A percentile compares a stretch with the other conserved stretches of the same genome.
phyloP scores from a whole-genome alignment of 371 early-diverging fungal species.

The Haplosporangium sp. region DNA sequence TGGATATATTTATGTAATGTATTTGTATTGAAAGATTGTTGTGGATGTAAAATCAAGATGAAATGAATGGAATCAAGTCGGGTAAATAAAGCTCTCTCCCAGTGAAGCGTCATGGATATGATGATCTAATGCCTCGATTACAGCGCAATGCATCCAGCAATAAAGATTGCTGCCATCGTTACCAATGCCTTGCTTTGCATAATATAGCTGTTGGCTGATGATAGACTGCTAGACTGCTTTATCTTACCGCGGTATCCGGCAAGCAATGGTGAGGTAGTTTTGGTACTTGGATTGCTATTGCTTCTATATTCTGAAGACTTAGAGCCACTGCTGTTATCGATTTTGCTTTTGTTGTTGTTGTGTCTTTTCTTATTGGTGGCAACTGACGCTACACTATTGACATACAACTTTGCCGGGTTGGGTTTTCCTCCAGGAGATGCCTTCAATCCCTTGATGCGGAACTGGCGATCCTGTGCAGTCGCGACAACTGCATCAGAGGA shows the following conservation, averaged over 20 bases:
- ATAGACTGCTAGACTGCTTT: not conserved
- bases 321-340: not conserved
- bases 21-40: too few relatives aligned
- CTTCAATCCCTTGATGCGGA: conserved; percentile 36
- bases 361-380: not conserved
- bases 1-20: too few relatives aligned
- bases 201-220: not conserved
- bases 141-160: not conserved
- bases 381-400: conserved; percentile 21
- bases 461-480: conserved; percentile 43
- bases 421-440: conserved; percentile 32
- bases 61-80: too few relatives aligned
- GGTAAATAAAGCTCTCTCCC: too few relatives aligned
- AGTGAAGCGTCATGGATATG: too few relatives aligned
- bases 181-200: not conserved
- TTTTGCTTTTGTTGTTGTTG: not conserved
- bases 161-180: not conserved
- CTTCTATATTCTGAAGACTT: not conserved
- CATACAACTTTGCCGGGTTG: conserved; percentile 30
- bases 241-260: not conserved
- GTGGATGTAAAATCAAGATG: too few relatives aligned
- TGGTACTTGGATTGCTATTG: not conserved
- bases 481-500: not conserved
- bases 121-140: not conserved
- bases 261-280: not conserved